Conservation (phyloP, 108 stramenopile genomes). For the Asterionellopsis glacialis region DNA sequence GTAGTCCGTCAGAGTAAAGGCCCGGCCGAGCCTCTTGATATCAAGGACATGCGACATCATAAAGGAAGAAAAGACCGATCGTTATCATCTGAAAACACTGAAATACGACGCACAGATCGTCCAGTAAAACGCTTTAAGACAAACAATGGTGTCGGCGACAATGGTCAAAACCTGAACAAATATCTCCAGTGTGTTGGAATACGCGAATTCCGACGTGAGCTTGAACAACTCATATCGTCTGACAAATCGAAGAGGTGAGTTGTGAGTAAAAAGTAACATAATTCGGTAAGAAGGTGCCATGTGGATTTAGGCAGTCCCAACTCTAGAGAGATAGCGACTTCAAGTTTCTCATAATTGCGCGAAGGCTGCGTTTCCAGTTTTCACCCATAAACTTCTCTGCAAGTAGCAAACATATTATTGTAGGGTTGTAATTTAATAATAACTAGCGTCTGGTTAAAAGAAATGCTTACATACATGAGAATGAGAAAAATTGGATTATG, state of each 20-base stretch:
- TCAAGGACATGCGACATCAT: slow-evolving; percentile 34
- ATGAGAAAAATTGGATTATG: no score
- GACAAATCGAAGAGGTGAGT: neutral
- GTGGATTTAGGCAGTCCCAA: no score
- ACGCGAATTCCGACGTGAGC: slow-evolving; percentile 62
- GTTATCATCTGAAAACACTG: neutral
- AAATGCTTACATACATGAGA: no score
- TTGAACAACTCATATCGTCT: slow-evolving; percentile 44
- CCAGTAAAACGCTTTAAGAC: neutral
- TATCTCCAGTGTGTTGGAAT: slow-evolving; percentile 56
- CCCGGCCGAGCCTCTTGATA: neutral
- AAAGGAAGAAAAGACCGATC: slow-evolving; percentile 6
- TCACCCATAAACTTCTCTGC: no score
- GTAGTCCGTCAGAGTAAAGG: slow-evolving; percentile 64
- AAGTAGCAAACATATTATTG: no score
- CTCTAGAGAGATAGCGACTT: no score
- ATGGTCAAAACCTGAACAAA: slow-evolving; percentile 19
- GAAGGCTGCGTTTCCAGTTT: no score
- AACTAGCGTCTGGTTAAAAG: no score
- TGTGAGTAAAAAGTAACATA: no score
- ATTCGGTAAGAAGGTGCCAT: no score
- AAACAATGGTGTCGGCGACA: slow-evolving; percentile 13
- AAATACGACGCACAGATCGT: neutral
- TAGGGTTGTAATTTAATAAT: no score
- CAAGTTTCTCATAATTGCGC: no score